phyloP scores from a whole-genome alignment of 2,329 filamentous ascomycete species.

The Neodidymelliopsis sp. region DNA sequence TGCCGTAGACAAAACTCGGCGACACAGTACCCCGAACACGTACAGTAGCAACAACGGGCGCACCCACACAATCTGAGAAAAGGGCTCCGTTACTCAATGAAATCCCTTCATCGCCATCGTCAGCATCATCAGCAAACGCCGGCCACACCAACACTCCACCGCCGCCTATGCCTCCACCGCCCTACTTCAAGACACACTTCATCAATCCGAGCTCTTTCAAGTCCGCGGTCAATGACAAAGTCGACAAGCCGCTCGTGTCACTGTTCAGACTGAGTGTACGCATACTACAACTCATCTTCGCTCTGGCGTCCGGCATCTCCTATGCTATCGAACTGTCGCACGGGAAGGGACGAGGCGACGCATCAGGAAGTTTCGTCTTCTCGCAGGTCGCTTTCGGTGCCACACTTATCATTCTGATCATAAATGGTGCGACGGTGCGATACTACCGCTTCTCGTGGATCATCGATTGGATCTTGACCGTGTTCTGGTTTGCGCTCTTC shows the following conservation, averaged over 20 bases:
- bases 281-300: conserved; percentile 33
- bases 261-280: conserved; percentile 32
- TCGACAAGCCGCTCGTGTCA: conserved; percentile 27
- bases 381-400: conserved; percentile 27
- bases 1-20: too few relatives aligned
- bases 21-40: too few relatives aligned
- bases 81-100: background rate
- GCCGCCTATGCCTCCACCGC: conserved; percentile 26
- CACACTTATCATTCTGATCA: conserved; percentile 23
- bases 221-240: conserved; percentile 25
- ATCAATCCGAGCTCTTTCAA: conserved; percentile 29
- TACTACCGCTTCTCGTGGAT: conserved; percentile 33
- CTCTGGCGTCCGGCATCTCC: conserved; percentile 33
- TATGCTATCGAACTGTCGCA: conserved; percentile 32
- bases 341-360: conserved; percentile 5
- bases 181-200: conserved; percentile 28
- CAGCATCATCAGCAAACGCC: background rate
- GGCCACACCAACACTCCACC: conserved; percentile 1
- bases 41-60: background rate
- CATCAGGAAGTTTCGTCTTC: conserved; percentile 27
- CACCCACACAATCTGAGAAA: background rate
- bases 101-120: background rate
- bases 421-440: conserved; percentile 29
- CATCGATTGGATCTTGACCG: conserved; percentile 27
- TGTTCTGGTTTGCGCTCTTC: conserved; percentile 36